Evolutionary conservation across 2,329 filamentous ascomycete species (phyloP).

Genomic region (Claviceps sp.): DNA sequence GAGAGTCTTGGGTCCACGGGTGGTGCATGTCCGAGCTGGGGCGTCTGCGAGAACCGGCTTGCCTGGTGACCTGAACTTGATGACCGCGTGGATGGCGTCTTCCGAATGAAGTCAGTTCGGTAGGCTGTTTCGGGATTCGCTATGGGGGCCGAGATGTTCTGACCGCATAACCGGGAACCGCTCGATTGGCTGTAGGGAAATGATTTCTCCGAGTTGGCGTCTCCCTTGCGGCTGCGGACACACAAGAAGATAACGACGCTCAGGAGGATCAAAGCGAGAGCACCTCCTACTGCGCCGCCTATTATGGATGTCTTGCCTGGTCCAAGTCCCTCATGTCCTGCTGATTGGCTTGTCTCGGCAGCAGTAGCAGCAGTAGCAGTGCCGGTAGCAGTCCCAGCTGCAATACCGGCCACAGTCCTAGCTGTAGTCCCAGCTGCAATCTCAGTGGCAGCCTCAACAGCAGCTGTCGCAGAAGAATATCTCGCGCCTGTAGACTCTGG

Average conservation of each 20-base stretch:
- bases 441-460: not conserved
- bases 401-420: not conserved
- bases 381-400: constrained; percentile 1
- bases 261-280: constrained; percentile 26
- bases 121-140: constrained; percentile 25
- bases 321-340: constrained; percentile 9
- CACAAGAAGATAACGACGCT: constrained; percentile 27
- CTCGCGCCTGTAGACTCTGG: not conserved
- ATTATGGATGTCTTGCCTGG: constrained; percentile 27
- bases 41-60: not conserved
- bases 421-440: not conserved
- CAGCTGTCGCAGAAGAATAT: not conserved
- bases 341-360: constrained; percentile 4
- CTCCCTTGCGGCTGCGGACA: constrained; percentile 17
- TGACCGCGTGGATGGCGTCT: constrained; percentile 11
- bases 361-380: constrained; percentile 1
- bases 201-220: constrained; percentile 10
- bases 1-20: constrained; percentile 12
- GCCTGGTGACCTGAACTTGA: constrained; percentile 6
- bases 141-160: constrained; percentile 46
- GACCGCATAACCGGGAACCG: constrained; percentile 16
- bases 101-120: constrained; percentile 41
- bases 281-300: constrained; percentile 34
- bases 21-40: not conserved
- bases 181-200: constrained; percentile 8